A percentile compares a stretch with the other conserved stretches of the same genome.
Conservation (phyloP, 768 basidiomycete genomes). For the Trametes gibbosa region DNA sequence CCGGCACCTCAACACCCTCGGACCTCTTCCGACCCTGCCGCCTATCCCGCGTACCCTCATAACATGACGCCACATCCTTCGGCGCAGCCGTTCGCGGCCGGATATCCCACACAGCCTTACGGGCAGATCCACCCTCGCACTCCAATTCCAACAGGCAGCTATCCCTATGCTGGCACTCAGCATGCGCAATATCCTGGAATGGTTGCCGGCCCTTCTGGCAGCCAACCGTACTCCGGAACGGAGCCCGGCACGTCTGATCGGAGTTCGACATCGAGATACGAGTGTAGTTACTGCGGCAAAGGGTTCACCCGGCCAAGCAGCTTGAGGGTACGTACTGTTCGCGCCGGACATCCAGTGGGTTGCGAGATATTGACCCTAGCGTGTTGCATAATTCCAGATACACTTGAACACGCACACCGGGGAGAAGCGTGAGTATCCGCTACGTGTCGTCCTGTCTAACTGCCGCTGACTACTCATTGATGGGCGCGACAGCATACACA, state of each 20-base stretch:
- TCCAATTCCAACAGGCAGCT: conserved; percentile 25
- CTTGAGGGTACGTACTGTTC: conserved; percentile 53
- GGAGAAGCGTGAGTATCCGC: conserved; percentile 65
- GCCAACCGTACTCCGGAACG: conserved; percentile 6
- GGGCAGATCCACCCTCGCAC: conserved; percentile 11
- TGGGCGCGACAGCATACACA: conserved; percentile 54
- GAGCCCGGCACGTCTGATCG: conserved; percentile 23
- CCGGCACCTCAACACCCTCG: conserved; percentile 16
- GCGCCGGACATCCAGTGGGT: neutral
- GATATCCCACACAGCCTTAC: conserved; percentile 5
- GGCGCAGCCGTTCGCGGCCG: conserved; percentile 13
- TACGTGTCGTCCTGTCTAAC: neutral
- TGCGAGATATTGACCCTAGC: neutral
- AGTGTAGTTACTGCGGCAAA: conserved; percentile 77
- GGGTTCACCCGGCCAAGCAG: conserved; percentile 82
- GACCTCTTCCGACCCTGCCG: conserved; percentile 16
- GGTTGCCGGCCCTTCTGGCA: conserved; percentile 17
- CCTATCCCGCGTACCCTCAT: conserved; percentile 13
- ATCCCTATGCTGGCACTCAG: conserved; percentile 36
- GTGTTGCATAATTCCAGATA: conserved; percentile 45
- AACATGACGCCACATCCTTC: conserved; percentile 10
- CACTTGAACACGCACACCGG: conserved; percentile 84
- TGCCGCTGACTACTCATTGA: conserved; percentile 12
- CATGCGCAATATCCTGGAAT: conserved; percentile 39
- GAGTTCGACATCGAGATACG: conserved; percentile 54